phyloP scores from a whole-genome alignment of 1,284 basidiomycete species.

The Moesziomyces parantarcticus region DNA sequence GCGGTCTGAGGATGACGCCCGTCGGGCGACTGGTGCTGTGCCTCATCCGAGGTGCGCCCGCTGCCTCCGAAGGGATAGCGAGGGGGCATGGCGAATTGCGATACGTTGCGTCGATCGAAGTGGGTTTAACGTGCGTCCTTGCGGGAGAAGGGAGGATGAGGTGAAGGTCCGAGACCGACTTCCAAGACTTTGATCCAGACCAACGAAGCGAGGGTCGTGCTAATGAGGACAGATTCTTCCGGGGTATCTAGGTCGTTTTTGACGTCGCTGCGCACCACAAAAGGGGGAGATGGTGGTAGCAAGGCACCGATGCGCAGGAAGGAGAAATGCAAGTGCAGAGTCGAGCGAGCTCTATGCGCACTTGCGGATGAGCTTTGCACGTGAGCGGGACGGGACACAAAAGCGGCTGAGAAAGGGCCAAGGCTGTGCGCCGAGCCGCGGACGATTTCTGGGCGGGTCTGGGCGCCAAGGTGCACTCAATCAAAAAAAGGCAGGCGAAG shows the following conservation, averaged over 20 bases:
- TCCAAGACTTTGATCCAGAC: not conserved
- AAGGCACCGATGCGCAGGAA: not conserved
- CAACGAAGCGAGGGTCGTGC: not conserved
- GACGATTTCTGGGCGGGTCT: not conserved
- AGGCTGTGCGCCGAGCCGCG: conserved; percentile 11
- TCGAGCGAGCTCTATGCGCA: not conserved
- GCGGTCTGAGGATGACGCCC: conserved; percentile 17
- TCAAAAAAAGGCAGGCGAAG: not conserved
- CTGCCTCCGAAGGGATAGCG: conserved; percentile 35
- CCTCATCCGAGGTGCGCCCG: conserved; percentile 14
- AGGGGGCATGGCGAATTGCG: conserved; percentile 25
- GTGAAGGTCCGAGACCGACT: too few species aligned
- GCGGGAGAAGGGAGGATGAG: too few species aligned
- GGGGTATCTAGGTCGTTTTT: not conserved
- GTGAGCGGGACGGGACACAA: not conserved
- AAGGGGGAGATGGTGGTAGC: not conserved
- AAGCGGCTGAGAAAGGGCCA: not conserved
- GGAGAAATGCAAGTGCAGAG: too few species aligned
- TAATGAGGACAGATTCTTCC: not conserved
- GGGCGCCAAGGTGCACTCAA: too few species aligned
- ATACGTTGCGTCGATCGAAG: conserved; percentile 14
- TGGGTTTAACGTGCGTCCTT: conserved; percentile 7
- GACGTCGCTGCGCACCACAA: not conserved
- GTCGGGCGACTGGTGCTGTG: conserved; percentile 20
- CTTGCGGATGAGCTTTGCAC: not conserved